Evolutionary conservation across 2,329 filamentous ascomycete genomes (phyloP).

Genomic region (Neopestalotiopsis sp.): DNA sequence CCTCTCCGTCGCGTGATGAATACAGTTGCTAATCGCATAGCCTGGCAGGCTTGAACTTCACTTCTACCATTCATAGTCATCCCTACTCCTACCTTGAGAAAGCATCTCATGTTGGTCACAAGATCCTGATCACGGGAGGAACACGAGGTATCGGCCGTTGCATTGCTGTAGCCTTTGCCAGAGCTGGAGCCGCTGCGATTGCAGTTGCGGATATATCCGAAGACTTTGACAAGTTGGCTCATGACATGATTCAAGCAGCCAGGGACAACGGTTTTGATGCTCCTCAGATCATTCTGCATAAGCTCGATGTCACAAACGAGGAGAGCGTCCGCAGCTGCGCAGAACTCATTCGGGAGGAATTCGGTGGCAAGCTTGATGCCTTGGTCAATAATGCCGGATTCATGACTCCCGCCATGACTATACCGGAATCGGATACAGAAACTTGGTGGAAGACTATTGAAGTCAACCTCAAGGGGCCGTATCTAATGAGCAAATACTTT

Average conservation of each 20-base stretch:
- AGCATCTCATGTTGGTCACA: constrained; percentile 21
- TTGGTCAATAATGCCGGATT: constrained; percentile 50
- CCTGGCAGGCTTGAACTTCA: constrained; percentile 24
- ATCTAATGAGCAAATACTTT: constrained; percentile 50
- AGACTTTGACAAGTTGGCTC: constrained; percentile 22
- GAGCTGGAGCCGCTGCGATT: constrained; percentile 27
- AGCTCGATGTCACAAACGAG: constrained; percentile 41
- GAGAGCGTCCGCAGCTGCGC: constrained; percentile 38
- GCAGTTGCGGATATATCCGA: constrained; percentile 27
- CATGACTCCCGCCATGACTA: constrained; percentile 35
- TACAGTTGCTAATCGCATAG: neutral
- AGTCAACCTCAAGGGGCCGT: constrained; percentile 55
- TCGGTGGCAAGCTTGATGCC: constrained; percentile 42
- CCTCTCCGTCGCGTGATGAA: neutral
- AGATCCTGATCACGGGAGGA: constrained; percentile 28
- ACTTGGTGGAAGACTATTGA: constrained; percentile 52
- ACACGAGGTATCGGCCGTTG: constrained; percentile 25
- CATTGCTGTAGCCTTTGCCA: constrained; percentile 26
- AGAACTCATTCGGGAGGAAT: constrained; percentile 27
- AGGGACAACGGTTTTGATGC: constrained; percentile 22
- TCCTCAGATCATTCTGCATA: constrained; percentile 21
- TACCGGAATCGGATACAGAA: constrained; percentile 34
- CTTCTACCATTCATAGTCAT: constrained; percentile 20
- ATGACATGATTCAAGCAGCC: constrained; percentile 24
- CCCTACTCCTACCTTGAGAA: constrained; percentile 21